Percentiles rank a stretch among this genome's conserved stretches.
These are phyloP conservation scores for Apophysomyces trapeziformis DNA, from an alignment of 371 early-diverging fungal species.

Conservation along the genomic window DNA sequence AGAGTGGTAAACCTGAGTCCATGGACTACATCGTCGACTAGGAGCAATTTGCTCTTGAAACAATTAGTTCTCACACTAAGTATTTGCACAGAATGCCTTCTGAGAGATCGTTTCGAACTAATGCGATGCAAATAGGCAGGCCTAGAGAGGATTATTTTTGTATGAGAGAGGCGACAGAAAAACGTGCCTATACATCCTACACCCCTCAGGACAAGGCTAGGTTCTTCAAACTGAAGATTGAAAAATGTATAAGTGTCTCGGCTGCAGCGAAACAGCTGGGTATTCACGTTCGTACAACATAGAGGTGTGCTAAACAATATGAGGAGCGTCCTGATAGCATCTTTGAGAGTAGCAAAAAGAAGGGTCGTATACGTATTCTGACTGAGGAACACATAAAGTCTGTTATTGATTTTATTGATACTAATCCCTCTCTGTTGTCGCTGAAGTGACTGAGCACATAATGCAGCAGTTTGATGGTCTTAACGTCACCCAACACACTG, in stretches of 20 bases:
- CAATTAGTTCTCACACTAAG: no score
- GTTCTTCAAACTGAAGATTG: conserved; percentile 24
- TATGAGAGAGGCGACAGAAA: neutral
- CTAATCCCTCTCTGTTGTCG: conserved; percentile 21
- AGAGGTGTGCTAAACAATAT: conserved; percentile 24
- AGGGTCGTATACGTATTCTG: conserved; percentile 14
- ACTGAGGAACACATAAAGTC: conserved; percentile 20
- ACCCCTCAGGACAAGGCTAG: conserved; percentile 8
- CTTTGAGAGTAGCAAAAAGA: conserved; percentile 16
- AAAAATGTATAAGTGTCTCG: conserved; percentile 20
- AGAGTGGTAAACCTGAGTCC: no score
- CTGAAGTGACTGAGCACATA: conserved; percentile 15
- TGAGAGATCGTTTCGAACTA: no score
- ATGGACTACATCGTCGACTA: no score
- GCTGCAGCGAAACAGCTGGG: conserved; percentile 16
- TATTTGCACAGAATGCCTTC: no score
- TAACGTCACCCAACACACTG: no score
- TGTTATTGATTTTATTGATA: conserved; percentile 20
- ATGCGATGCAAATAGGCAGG: no score
- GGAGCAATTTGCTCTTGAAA: no score
- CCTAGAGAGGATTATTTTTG: no score
- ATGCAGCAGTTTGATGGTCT: neutral
- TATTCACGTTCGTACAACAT: conserved; percentile 22
- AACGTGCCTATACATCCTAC: neutral
- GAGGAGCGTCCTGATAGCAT: conserved; percentile 25